These are phyloP conservation scores for Botryotinia convoluta DNA, from an alignment of 2,329 filamentous ascomycete genomes.

Conservation along the genomic window DNA sequence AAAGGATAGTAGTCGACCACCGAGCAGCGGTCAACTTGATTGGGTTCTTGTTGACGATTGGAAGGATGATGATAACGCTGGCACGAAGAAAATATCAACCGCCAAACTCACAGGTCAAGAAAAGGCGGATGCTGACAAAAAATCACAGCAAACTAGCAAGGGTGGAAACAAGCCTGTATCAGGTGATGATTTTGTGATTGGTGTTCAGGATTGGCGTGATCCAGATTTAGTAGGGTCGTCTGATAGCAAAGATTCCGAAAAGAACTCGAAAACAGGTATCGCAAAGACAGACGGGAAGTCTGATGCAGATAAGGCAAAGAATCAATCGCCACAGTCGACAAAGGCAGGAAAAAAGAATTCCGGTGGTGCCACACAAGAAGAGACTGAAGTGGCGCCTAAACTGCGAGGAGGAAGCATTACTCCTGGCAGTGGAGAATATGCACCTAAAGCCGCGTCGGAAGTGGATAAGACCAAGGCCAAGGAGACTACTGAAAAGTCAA, in stretches of 20 bases:
- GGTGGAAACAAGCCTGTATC: conserved; percentile 20
- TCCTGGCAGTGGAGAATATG: conserved; percentile 71
- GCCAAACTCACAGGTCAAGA: conserved; percentile 43
- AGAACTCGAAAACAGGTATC: conserved; percentile 31
- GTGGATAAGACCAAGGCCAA: conserved; percentile 33
- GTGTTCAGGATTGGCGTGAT: conserved; percentile 85
- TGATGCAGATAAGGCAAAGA: conserved; percentile 31
- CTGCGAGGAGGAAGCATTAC: conserved; percentile 66
- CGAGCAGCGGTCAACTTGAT: conserved; percentile 70
- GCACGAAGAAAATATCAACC: conserved; percentile 39
- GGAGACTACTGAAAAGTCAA: conserved; percentile 21
- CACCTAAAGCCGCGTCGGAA: conserved; percentile 25
- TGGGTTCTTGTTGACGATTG: conserved; percentile 70
- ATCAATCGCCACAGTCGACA: conserved; percentile 22
- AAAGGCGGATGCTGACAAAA: conserved; percentile 35
- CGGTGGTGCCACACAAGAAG: conserved; percentile 34
- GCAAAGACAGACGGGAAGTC: conserved; percentile 33
- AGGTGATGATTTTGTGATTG: conserved; percentile 71
- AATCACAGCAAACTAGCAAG: conserved; percentile 29
- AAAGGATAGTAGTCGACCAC: conserved; percentile 59
- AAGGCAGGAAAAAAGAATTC: conserved; percentile 32
- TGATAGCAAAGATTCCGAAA: conserved; percentile 36
- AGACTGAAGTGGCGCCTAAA: conserved; percentile 36
- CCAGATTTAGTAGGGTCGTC: conserved; percentile 60
- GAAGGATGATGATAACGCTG: conserved; percentile 52